Percentiles rank a stretch among this genome's conserved stretches.
Evolutionary conservation across 352 stramenopile species (phyloP).

Genomic region (Globisporangium polare): DNA sequence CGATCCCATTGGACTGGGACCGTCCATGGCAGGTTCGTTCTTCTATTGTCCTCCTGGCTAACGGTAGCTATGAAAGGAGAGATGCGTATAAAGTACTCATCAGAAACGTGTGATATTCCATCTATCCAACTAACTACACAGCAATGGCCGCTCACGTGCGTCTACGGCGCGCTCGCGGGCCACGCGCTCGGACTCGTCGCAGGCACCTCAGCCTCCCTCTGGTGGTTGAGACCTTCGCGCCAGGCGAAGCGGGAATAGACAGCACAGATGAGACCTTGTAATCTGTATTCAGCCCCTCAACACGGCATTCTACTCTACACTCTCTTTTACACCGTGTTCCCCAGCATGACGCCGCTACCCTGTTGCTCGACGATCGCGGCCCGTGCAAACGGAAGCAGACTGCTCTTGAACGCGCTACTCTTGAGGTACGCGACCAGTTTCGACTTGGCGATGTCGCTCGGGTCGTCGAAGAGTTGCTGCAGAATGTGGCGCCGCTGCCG

Average conservation of each 20-base stretch:
- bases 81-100: too few relatives aligned
- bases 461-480: constrained; percentile 63
- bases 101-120: too few relatives aligned
- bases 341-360: neutral
- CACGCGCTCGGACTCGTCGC: constrained; percentile 38
- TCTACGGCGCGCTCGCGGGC: constrained; percentile 61
- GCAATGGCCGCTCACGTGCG: constrained; percentile 86
- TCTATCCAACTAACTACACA: too few relatives aligned
- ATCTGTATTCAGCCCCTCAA: neutral
- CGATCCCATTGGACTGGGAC: constrained; percentile 86
- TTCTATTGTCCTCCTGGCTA: neutral
- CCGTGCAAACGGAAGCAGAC: constrained; percentile 22
- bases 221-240: neutral
- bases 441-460: constrained; percentile 70
- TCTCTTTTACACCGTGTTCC: neutral
- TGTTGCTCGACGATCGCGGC: neutral
- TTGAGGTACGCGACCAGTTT: constrained; percentile 75
- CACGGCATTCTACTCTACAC: neutral
- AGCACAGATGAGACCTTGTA: neutral
- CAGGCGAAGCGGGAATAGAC: constrained; percentile 11
- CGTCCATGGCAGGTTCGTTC: constrained; percentile 77
- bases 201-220: neutral
- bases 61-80: neutral
- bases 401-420: constrained; percentile 55
- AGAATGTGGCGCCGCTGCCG: constrained; percentile 51